Evolutionary conservation across 1,284 basidiomycete species (phyloP).

Genomic region (Chiua sp.): DNA sequence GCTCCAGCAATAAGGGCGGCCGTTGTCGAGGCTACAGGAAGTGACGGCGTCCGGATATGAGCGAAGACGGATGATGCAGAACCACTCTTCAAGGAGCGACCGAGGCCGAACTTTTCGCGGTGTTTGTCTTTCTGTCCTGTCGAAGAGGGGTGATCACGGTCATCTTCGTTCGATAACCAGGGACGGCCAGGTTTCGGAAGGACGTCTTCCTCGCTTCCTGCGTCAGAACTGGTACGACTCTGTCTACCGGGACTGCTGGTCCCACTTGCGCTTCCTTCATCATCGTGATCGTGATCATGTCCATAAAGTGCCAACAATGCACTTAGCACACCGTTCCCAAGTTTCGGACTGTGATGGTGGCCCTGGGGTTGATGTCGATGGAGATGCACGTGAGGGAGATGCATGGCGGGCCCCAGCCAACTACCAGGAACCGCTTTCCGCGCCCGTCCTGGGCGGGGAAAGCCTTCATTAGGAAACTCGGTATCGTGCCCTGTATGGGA

Average conservation of each 20-base stretch:
- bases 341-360: constrained; percentile 16
- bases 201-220: constrained; percentile 23
- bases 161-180: constrained; percentile 23
- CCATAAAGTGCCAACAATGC: constrained; percentile 60
- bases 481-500: constrained; percentile 15
- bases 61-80: constrained; percentile 33
- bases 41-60: constrained; percentile 22
- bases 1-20: constrained; percentile 66
- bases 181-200: constrained; percentile 25
- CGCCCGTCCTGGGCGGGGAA: constrained; percentile 8
- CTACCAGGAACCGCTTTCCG: constrained; percentile 24
- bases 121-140: constrained; percentile 7
- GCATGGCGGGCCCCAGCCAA: constrained; percentile 23
- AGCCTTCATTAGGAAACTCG: constrained; percentile 1
- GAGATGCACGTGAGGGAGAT: constrained; percentile 2
- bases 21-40: constrained; percentile 24
- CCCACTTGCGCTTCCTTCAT: constrained; percentile 31
- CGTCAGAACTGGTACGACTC: constrained; percentile 28
- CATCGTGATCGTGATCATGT: constrained; percentile 40
- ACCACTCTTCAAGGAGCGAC: constrained; percentile 23
- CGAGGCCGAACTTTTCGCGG: constrained; percentile 16
- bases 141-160: constrained; percentile 1
- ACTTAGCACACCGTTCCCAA: constrained; percentile 55
- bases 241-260: constrained; percentile 32
- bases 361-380: constrained; percentile 21